Evolutionary conservation across 2,329 filamentous ascomycete species (phyloP).

Genomic region (Alternaria panax): DNA sequence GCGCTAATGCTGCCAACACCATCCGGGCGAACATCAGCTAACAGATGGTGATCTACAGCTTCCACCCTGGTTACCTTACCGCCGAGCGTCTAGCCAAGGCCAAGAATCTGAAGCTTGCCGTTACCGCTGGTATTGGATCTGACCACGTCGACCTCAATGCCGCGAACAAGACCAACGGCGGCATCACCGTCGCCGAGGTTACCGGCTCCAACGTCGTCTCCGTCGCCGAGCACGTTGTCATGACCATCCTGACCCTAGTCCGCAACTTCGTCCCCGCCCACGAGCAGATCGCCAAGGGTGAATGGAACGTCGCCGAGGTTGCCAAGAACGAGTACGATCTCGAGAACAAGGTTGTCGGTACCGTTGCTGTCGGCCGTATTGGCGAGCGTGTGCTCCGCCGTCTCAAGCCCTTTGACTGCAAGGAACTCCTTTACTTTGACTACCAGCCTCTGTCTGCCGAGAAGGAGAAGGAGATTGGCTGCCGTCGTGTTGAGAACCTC

Average conservation of each 20-base stretch:
- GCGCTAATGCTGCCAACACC: slow-evolving; percentile 19
- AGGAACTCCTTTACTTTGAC: slow-evolving; percentile 99
- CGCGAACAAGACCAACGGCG: slow-evolving; percentile 98
- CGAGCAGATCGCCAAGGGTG: slow-evolving; percentile 86
- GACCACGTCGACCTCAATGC: slow-evolving; percentile 98
- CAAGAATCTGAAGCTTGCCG: slow-evolving; percentile 97
- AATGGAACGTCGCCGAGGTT: slow-evolving; percentile 94
- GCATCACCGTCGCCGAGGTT: slow-evolving; percentile 95
- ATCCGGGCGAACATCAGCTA: slow-evolving; percentile 22
- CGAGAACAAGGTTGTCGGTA: slow-evolving; percentile 96
- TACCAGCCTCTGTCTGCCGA: slow-evolving; percentile 92
- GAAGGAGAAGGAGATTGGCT: slow-evolving; percentile 94
- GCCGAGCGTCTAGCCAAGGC: slow-evolving; percentile 95
- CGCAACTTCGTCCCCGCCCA: slow-evolving; percentile 99
- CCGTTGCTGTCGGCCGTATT: slow-evolving; percentile 95
- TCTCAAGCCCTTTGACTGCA: slow-evolving; percentile 98
- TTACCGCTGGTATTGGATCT: slow-evolving; percentile 97
- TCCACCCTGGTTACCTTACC: slow-evolving; percentile 98
- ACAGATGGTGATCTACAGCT: slow-evolving; percentile 61
- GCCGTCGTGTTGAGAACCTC: slow-evolving; percentile 83
- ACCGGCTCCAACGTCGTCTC: slow-evolving; percentile 98
- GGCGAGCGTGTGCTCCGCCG: slow-evolving; percentile 96
- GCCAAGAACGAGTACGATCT: slow-evolving; percentile 99
- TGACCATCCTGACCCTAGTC: slow-evolving; percentile 95
- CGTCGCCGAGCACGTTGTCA: slow-evolving; percentile 97